phyloP scores from a whole-genome alignment of 2,329 filamentous ascomycete species.

The Aspergillus fructus region DNA sequence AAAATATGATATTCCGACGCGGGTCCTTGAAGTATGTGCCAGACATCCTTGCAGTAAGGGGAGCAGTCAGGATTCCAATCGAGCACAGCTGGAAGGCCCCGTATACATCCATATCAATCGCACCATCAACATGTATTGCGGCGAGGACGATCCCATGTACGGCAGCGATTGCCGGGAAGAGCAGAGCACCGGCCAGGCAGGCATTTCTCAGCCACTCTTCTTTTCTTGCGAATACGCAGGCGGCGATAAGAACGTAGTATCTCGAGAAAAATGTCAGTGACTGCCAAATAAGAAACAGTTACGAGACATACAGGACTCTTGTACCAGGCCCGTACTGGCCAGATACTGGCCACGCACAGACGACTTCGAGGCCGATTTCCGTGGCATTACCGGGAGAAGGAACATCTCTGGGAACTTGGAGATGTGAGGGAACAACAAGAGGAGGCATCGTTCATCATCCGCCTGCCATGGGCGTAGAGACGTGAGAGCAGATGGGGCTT shows the following conservation, averaged over 20 bases:
- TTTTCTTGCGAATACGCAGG: slow-evolving; percentile 3
- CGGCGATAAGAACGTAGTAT: slow-evolving; percentile 2
- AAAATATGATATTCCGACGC: slow-evolving; percentile 1
- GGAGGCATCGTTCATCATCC: slow-evolving; percentile 1
- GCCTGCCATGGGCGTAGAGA: not conserved
- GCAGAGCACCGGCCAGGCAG: slow-evolving; percentile 1
- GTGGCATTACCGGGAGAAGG: not conserved
- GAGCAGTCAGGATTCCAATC: slow-evolving; percentile 6
- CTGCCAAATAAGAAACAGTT: not conserved
- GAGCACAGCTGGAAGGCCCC: slow-evolving; percentile 5
- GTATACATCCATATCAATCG: slow-evolving; percentile 7
- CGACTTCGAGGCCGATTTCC: not conserved
- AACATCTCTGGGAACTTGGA: not conserved
- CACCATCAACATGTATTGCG: not conserved
- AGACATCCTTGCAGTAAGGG: slow-evolving; percentile 4
- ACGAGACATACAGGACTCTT: not conserved
- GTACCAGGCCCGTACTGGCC: slow-evolving; percentile 5
- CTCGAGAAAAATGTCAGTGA: not conserved
- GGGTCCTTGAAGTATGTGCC: slow-evolving; percentile 7
- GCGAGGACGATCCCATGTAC: slow-evolving; percentile 3
- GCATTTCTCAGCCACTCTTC: slow-evolving; percentile 9
- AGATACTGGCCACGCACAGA: slow-evolving; percentile 5
- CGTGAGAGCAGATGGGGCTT: not conserved
- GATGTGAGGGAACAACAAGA: not conserved
- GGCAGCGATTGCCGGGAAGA: slow-evolving; percentile 4